Conservation (phyloP, 306 rosid genomes). For the Astragalus membranaceus region DNA sequence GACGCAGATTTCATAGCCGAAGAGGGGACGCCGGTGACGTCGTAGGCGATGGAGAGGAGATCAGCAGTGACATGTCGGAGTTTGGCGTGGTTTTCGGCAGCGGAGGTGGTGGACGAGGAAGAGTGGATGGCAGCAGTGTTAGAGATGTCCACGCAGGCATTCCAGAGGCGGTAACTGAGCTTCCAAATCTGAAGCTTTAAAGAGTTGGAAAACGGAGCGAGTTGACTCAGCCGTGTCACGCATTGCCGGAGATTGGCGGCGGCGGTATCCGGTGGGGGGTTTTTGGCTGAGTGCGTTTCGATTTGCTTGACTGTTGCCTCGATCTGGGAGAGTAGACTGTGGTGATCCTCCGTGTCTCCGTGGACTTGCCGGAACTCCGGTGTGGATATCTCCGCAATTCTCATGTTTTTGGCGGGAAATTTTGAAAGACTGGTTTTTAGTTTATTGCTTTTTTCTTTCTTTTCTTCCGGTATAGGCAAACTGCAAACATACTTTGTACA, state of each 20-base stretch:
- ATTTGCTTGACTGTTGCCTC: slow-evolving; percentile 52
- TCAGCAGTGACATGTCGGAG: slow-evolving; percentile 83
- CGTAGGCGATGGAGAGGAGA: slow-evolving; percentile 44
- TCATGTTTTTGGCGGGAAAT: slow-evolving; percentile 75
- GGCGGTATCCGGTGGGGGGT: slow-evolving; percentile 26
- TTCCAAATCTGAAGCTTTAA: slow-evolving; percentile 72
- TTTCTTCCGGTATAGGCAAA: neutral
- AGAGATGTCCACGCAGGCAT: slow-evolving; percentile 82
- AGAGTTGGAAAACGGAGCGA: slow-evolving; percentile 51
- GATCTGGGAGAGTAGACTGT: slow-evolving; percentile 41
- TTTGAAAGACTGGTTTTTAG: neutral
- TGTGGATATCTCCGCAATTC: slow-evolving; percentile 65
- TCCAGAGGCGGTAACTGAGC: slow-evolving; percentile 93
- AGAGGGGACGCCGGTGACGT: slow-evolving; percentile 58
- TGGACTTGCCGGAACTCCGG: slow-evolving; percentile 36
- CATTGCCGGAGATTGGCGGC: slow-evolving; percentile 42
- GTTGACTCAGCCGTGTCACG: slow-evolving; percentile 44
- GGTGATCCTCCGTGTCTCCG: slow-evolving; percentile 27
- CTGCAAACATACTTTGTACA: no score
- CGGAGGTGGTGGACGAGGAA: slow-evolving; percentile 20
- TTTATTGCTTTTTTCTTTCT: neutral
- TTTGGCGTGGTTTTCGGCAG: slow-evolving; percentile 44
- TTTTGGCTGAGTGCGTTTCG: slow-evolving; percentile 36
- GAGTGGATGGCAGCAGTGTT: slow-evolving; percentile 55
- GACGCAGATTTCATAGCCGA: slow-evolving; percentile 59